Base-by-base conservation (phyloP, 2,329 filamentous ascomycete genomes). In the Neurospora sp. region DNA sequence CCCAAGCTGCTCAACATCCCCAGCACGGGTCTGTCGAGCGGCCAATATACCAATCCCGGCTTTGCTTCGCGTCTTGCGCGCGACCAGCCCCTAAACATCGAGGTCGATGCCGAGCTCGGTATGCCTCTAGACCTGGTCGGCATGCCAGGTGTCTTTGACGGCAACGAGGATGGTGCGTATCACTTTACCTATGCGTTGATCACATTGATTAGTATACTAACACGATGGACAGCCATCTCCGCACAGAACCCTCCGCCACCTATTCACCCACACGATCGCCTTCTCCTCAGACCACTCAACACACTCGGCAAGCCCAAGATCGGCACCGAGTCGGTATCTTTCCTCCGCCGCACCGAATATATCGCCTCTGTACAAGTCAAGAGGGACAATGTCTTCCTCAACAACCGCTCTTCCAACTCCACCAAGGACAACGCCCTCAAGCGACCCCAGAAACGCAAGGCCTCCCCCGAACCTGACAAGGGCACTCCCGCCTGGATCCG, bases 1-100 rank as follows among this genome's bases (percentile, higher is more conserved):
- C 96, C 96, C 1, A 99, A 99, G 85, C 90, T 99, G 73, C 91
- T 99, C 76, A 93, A 98, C 74, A 97, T 99, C 72, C 95, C 96
- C 11, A 97, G 97, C 77, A 96, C 92, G 70, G 96, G 96, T 57
- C 87, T 98, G 17, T 87, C 92, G 52, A 92, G 89, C 75, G 91
- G 91, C 71, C 92, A 96, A 79, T 98, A 97, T 81, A 96, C 96
- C 39, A 92, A 90, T 3, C 92, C 96, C 1, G 90, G 90, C 28
- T 99, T 97, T 82, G 93, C 94, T 38, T 96, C 94, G 66, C 89
- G 93, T 73, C 84, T 99, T 75, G 93, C 92, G 19, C 87, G 95
- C 77, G 93, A 97, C 77, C 96, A 98, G 83, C 92, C 95, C 68
- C 85, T 97, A 67, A 98, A 97, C 78, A 96, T 99, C 72, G 96